Conservation (phyloP, 305 asterid species). For the Coffea humblotiana region DNA sequence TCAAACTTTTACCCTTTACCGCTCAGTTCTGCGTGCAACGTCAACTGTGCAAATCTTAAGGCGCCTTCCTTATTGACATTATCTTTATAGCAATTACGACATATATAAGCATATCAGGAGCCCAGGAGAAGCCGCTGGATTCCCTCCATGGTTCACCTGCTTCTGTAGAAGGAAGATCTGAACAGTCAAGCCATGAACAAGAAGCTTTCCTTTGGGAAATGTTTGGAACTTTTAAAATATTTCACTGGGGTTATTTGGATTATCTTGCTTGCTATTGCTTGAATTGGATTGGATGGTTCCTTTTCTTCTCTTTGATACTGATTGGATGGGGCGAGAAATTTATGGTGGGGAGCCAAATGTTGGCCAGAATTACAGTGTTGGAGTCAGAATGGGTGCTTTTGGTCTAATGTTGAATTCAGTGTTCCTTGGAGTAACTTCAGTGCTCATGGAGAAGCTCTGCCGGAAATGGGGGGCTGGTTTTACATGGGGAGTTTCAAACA, state of each 20-base stretch:
- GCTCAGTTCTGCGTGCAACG: slow-evolving; percentile 56
- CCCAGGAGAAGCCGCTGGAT: slow-evolving; percentile 53
- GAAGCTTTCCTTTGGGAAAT: slow-evolving; percentile 82
- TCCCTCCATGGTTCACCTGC: slow-evolving; percentile 28
- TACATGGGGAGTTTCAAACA: slow-evolving; percentile 78
- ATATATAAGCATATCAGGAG: slow-evolving; percentile 61
- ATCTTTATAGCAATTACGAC: slow-evolving; percentile 59
- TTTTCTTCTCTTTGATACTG: slow-evolving; percentile 73
- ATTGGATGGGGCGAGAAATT: slow-evolving; percentile 91
- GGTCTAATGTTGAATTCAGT: slow-evolving; percentile 81
- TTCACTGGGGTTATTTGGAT: slow-evolving; percentile 67
- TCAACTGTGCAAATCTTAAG: slow-evolving; percentile 82
- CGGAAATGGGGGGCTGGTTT: slow-evolving; percentile 82
- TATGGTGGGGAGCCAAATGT: slow-evolving; percentile 83
- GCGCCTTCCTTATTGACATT: slow-evolving; percentile 73
- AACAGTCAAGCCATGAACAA: slow-evolving; percentile 42
- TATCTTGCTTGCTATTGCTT: slow-evolving; percentile 67
- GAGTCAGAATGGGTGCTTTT: slow-evolving; percentile 85
- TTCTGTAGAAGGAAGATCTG: slow-evolving; percentile 40
- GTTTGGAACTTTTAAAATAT: slow-evolving; percentile 65
- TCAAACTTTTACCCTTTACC: slow-evolving; percentile 74
- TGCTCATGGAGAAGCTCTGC: slow-evolving; percentile 82
- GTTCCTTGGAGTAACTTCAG: slow-evolving; percentile 70
- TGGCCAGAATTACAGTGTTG: slow-evolving; percentile 51
- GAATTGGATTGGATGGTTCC: slow-evolving; percentile 92